Percentiles rank a stretch among this genome's conserved stretches.
phyloP scores from a whole-genome alignment of 257 asterid genomes.

The Capsicum rhomboideum region DNA sequence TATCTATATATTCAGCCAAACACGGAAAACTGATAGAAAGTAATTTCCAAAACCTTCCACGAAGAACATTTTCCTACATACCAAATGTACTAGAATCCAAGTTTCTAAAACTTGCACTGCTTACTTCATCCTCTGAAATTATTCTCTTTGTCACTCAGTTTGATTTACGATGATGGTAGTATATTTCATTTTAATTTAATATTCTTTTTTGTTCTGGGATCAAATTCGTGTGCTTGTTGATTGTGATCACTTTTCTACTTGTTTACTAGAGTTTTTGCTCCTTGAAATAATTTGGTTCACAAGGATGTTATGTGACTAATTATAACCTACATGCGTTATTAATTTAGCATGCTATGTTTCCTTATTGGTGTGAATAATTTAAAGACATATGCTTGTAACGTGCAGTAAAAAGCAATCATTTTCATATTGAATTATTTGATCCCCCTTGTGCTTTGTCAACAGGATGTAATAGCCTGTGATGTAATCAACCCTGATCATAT shows the following conservation, averaged over 20 bases:
- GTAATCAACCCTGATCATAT: conserved; percentile 80
- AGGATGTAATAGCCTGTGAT: conserved; percentile 96
- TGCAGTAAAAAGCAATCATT: background rate
- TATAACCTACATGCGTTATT: background rate
- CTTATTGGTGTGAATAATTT: background rate
- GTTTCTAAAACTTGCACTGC: background rate
- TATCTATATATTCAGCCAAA: background rate
- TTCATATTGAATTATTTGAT: background rate
- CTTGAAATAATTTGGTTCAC: background rate
- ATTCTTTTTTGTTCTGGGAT: background rate
- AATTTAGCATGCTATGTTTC: background rate
- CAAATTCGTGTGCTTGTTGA: background rate
- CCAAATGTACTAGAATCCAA: background rate
- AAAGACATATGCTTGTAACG: background rate
- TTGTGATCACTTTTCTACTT: background rate
- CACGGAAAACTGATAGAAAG: background rate
- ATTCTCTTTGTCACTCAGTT: background rate
- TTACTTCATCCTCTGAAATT: background rate
- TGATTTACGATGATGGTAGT: background rate
- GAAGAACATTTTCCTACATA: background rate
- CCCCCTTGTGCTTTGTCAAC: background rate
- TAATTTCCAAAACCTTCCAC: background rate
- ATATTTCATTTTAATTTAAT: background rate
- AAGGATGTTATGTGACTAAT: background rate
- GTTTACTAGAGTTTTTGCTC: background rate